Base-by-base conservation (phyloP, 2,329 filamentous ascomycete genomes). In the Colletotrichum graminicola region DNA sequence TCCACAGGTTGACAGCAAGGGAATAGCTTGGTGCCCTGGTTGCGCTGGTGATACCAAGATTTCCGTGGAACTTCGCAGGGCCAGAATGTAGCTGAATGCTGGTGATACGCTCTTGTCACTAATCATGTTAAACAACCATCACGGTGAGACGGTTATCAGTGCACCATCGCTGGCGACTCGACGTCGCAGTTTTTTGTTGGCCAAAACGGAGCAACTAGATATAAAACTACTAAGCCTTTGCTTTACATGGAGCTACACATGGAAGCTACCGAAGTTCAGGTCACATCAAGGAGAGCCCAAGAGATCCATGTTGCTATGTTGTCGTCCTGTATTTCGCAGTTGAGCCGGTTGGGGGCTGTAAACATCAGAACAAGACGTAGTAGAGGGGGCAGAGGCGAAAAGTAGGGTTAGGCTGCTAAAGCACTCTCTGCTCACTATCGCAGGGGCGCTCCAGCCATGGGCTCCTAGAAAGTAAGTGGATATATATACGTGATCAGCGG, bases 401-500 rank as follows among this genome's bases (percentile, higher is more conserved):
- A 14, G 18, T 23, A 36, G 32, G 45, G 41, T 23, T n/a, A 41
- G 65, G n/a, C 29, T 26, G 10, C 23, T n/a, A 11, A 29, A 45
- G 26, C 16, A 34, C 34, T 29, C 36, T 29, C 29, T 29, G 36
- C 57, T 49, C 51, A 16, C 26, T 5, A 23, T 45, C 10, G 21
- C n/a, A 47, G 21, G 29, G 29, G 16, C 11, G 39, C 21, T 51
- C 55, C 29, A 55, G 36, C n/a, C 34, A 36, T 57, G 49, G 34
- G 45, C 12, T 49, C 29, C 45, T 62, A 57, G 52, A 52, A 11
- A 71, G 41, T 26, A 36, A n/a, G 36, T 39, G 62, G 18, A n/a
- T 43, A 41, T 7, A 41, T 5, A 0, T 21, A n/a, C n/a, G 51
- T 51, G 62, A 70, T 70, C 67, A 61, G 63, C 36, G 62, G 55